phyloP scores from a whole-genome alignment of 2,329 filamentous ascomycete species.

The Phyllachora maydis region DNA sequence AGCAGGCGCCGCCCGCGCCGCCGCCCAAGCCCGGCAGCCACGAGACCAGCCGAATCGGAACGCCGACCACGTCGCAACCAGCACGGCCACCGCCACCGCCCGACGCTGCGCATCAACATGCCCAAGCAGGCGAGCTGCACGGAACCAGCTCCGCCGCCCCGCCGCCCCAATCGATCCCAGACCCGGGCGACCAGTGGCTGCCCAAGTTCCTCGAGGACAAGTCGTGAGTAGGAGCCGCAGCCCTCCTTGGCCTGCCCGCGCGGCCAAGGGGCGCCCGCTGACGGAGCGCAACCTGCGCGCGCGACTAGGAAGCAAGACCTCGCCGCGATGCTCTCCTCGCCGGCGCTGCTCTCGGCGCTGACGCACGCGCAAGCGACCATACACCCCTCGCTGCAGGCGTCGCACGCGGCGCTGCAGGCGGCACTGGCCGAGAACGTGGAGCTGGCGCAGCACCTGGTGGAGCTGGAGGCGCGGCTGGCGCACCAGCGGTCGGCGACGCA shows the following conservation, averaged over 20 bases:
- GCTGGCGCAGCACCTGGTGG: slow-evolving; percentile 40
- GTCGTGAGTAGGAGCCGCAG: slow-evolving; percentile 22
- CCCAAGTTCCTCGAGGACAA: slow-evolving; percentile 61
- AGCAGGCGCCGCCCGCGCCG: slow-evolving; percentile 41
- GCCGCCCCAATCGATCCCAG: slow-evolving; percentile 19
- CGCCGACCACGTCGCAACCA: slow-evolving; percentile 29
- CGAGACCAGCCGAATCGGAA: slow-evolving; percentile 45
- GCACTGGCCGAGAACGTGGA: slow-evolving; percentile 52
- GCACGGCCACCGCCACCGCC: slow-evolving; percentile 18
- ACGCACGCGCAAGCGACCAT: slow-evolving; percentile 42
- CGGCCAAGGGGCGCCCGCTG: slow-evolving; percentile 1
- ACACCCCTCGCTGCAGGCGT: slow-evolving; percentile 51
- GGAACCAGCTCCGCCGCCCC: slow-evolving; percentile 5
- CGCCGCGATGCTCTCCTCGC: slow-evolving; percentile 42
- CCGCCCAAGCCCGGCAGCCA: slow-evolving; percentile 54
- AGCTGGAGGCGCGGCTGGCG: slow-evolving; percentile 33
- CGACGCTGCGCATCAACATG: slow-evolving; percentile 12
- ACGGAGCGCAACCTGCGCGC: slow-evolving; percentile 1
- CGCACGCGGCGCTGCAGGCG: slow-evolving; percentile 40
- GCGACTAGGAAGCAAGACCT: slow-evolving; percentile 49
- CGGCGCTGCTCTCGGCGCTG: slow-evolving; percentile 51
- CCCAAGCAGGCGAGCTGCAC: slow-evolving; percentile 7
- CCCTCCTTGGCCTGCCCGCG: slow-evolving; percentile 8
- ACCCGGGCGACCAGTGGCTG: slow-evolving; percentile 57
- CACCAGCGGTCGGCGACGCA: slow-evolving; percentile 52